phyloP scores from a whole-genome alignment of 495 filamentous ascomycete species.

The Penicillium antarcticum region DNA sequence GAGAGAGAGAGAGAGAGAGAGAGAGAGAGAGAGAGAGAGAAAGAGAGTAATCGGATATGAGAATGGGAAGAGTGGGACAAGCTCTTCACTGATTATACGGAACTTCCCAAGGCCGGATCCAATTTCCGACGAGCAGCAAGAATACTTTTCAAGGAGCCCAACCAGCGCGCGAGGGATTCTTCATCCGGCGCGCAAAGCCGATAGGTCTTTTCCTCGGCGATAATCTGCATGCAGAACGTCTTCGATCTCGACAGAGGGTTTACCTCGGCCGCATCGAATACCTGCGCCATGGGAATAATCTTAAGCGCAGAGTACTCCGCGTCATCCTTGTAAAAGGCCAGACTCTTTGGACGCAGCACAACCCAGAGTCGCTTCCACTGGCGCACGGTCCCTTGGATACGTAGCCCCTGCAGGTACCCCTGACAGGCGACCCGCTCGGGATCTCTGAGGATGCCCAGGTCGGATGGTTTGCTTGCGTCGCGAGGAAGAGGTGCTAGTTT shows the following conservation, averaged over 20 bases:
- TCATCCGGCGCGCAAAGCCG: slow-evolving; percentile 82
- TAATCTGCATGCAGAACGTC: slow-evolving; percentile 84
- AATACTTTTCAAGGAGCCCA: slow-evolving; percentile 88
- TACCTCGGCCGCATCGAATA: slow-evolving; percentile 91
- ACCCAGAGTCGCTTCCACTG: slow-evolving; percentile 96
- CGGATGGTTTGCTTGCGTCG: slow-evolving; percentile 56
- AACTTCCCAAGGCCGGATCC: slow-evolving; percentile 12
- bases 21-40: neutral
- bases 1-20: neutral
- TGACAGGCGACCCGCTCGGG: slow-evolving; percentile 83
- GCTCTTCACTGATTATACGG: neutral
- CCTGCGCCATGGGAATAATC: slow-evolving; percentile 71
- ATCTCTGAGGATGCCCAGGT: slow-evolving; percentile 54
- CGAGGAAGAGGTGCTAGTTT: slow-evolving; percentile 34
- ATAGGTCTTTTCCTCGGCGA: slow-evolving; percentile 90
- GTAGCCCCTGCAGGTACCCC: slow-evolving; percentile 82
- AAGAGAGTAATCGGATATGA: too few species aligned
- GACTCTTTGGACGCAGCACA: slow-evolving; percentile 80
- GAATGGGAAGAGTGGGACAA: neutral
- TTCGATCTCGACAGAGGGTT: slow-evolving; percentile 84
- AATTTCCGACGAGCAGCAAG: slow-evolving; percentile 58
- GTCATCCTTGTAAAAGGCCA: slow-evolving; percentile 92
- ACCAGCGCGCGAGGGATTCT: slow-evolving; percentile 75
- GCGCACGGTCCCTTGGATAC: slow-evolving; percentile 79
- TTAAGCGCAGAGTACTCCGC: slow-evolving; percentile 85